Evolutionary conservation across 768 basidiomycete species (phyloP), one percentile per base, ranked within the genome.

Genomic region (Tephrocybe sp.): DNA sequence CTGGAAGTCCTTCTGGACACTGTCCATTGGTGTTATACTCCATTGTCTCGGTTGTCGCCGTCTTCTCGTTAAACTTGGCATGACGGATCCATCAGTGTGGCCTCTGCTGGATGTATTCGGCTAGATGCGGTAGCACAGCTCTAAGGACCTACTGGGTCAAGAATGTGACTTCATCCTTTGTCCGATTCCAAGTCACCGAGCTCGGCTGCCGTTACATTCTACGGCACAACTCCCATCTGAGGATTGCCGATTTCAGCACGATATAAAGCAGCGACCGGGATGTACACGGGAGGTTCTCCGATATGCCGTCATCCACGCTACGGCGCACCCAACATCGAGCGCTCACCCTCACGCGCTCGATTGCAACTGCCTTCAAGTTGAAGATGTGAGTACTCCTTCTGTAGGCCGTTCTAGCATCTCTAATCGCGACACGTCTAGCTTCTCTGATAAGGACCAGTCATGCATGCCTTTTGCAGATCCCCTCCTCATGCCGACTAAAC

Each of bases 271-370:
- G 37, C 34, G 39, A 18, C 23, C 40, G 26, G 45, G 37, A 55
- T n/a, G n/a, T n/a, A n/a, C 21, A 47, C 30, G 47, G 33, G 42
- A 41, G 41, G 30, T 42, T 54, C 45, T 34, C 51, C 46, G 24
- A 23, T 34, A 63, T 63, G 62, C 47, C 62, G n/a, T n/a, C n/a
- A 41, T 59, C 58, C 55, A 67, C 72, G 48, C 69, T 78, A 61
- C 73, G 69, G 68, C 73, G 71, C 57, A 70, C 79, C 25, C 78
- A 73, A 60, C 76, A 72, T 55, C 71, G 71, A 56, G 76, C 75
- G 58, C 58, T 76, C 59, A 71, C 69, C 47, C 65, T 81, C 57
- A 76, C 76, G 51, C 76, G 71, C 48, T 82, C 82, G 34, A 73
- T 84, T 57, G 72, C 73, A 43, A 76, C 67, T 58, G 69, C 72